Conservation (phyloP, 192 early-diverging fungal species). For the Gamsiella multidivaricata region DNA sequence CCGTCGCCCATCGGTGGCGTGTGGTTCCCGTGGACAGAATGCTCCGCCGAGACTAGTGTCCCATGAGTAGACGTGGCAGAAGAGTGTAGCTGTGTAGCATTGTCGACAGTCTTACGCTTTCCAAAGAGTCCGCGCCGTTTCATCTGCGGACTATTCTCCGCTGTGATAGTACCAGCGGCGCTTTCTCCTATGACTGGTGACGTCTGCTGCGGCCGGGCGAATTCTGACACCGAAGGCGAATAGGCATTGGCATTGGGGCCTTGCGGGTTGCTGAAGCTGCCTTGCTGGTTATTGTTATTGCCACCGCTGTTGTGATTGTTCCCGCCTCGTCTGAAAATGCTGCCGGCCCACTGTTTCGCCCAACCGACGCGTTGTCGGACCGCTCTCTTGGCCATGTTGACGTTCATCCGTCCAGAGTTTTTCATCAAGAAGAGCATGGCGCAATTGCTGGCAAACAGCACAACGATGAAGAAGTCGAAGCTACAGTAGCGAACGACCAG, state of each 20-base stretch:
- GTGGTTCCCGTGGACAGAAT: slow-evolving; percentile 3
- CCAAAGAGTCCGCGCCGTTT: slow-evolving; percentile 50
- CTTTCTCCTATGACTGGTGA: neutral
- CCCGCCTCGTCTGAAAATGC: slow-evolving; percentile 50
- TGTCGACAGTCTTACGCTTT: slow-evolving; percentile 22
- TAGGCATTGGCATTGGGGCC: neutral
- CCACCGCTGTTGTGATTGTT: slow-evolving; percentile 8
- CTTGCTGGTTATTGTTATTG: slow-evolving; percentile 2
- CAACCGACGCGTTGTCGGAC: slow-evolving; percentile 65
- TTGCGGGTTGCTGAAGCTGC: neutral
- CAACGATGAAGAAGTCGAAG: slow-evolving; percentile 62
- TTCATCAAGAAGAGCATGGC: slow-evolving; percentile 66
- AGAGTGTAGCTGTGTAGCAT: neutral
- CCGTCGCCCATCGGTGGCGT: neutral
- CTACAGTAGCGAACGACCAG: slow-evolving; percentile 61
- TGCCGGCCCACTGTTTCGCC: slow-evolving; percentile 67
- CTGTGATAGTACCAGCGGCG: neutral
- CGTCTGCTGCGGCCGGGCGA: neutral
- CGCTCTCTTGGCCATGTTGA: slow-evolving; percentile 69
- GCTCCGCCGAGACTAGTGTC: neutral
- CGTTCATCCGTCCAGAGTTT: slow-evolving; percentile 66
- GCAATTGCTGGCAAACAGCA: slow-evolving; percentile 62
- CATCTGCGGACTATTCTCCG: slow-evolving; percentile 35
- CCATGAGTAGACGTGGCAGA: slow-evolving; percentile 2
- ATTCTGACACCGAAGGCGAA: slow-evolving; percentile 3